Conservation (phyloP, 2,329 filamentous ascomycete species). For the Penicillium sp. region DNA sequence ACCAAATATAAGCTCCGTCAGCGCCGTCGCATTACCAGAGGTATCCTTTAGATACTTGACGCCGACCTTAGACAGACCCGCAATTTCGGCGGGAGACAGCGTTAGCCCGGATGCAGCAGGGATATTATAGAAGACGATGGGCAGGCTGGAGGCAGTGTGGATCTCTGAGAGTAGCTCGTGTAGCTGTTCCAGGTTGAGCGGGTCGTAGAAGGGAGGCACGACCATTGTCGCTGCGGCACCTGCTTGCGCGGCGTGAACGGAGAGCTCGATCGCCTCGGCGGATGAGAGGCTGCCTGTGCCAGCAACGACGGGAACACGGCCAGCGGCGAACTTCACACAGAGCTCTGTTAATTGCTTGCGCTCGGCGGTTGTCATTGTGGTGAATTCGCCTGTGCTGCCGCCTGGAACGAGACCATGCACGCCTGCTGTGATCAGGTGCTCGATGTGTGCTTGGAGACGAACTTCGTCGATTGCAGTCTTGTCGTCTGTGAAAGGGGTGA, state of each 20-base stretch:
- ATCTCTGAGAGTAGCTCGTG: slow-evolving; percentile 44
- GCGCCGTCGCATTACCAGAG: slow-evolving; percentile 50
- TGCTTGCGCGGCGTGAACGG: slow-evolving; percentile 38
- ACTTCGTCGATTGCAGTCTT: slow-evolving; percentile 41
- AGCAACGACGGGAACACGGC: slow-evolving; percentile 28
- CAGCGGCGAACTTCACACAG: slow-evolving; percentile 27
- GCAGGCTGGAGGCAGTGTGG: slow-evolving; percentile 40
- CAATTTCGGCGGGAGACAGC: slow-evolving; percentile 45
- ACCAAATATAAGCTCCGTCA: slow-evolving; percentile 51
- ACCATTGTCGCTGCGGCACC: slow-evolving; percentile 50
- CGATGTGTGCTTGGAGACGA: slow-evolving; percentile 46
- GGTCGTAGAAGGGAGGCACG: slow-evolving; percentile 52
- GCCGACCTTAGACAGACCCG: slow-evolving; percentile 45
- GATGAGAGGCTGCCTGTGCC: slow-evolving; percentile 47
- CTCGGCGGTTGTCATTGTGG: slow-evolving; percentile 44
- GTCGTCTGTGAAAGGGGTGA: slow-evolving; percentile 50
- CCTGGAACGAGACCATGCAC: slow-evolving; percentile 53
- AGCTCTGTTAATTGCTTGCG: slow-evolving; percentile 46
- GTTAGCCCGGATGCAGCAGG: slow-evolving; percentile 48
- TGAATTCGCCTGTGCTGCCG: slow-evolving; percentile 53
- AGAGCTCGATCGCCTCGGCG: slow-evolving; percentile 42
- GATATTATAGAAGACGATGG: slow-evolving; percentile 54
- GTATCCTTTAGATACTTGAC: slow-evolving; percentile 55
- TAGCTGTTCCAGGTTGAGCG: slow-evolving; percentile 42
- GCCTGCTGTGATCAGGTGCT: slow-evolving; percentile 46